phyloP scores from a whole-genome alignment of 1,284 basidiomycete genomes.

The Tetrapyrgos nigripes region DNA sequence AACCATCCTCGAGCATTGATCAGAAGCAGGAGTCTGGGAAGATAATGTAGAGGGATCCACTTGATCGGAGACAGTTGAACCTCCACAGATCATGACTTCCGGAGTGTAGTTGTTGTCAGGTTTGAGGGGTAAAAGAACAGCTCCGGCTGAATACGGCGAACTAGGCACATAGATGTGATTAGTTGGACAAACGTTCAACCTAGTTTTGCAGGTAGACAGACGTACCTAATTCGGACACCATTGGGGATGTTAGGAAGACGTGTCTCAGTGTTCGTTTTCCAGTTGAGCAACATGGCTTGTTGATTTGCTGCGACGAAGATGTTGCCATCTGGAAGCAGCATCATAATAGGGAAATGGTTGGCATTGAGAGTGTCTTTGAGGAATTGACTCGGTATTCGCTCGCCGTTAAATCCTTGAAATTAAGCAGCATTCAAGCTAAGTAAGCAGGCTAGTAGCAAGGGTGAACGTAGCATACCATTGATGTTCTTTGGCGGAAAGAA shows the following conservation, averaged over 20 bases:
- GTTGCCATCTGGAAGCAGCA: conserved; percentile 52
- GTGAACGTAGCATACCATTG: conserved; percentile 39
- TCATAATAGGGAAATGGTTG: conserved; percentile 64
- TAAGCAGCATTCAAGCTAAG: conserved; percentile 20
- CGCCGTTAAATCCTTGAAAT: conserved; percentile 24
- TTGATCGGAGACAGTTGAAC: conserved; percentile 32
- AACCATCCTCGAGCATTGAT: conserved; percentile 44
- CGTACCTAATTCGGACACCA: conserved; percentile 56
- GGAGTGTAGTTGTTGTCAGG: conserved; percentile 36
- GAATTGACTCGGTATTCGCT: conserved; percentile 49
- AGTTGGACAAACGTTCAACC: background rate
- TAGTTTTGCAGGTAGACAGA: background rate
- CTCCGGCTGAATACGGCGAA: conserved; percentile 61
- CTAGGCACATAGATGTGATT: conserved; percentile 3
- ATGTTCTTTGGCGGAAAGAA: conserved; percentile 53
- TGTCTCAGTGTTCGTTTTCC: conserved; percentile 49
- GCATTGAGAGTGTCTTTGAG: conserved; percentile 57
- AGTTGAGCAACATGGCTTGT: conserved; percentile 60
- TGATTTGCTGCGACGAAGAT: conserved; percentile 62
- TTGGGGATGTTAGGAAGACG: conserved; percentile 55
- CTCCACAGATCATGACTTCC: conserved; percentile 54
- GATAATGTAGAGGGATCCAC: conserved; percentile 31
- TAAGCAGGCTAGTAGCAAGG: background rate
- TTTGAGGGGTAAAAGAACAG: conserved; percentile 43
- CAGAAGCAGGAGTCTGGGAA: conserved; percentile 39